A percentile compares a stretch with the other conserved stretches of the same genome.
Evolutionary conservation across 257 asterid species (phyloP).

Genomic region (Solanum raphanifolium): DNA sequence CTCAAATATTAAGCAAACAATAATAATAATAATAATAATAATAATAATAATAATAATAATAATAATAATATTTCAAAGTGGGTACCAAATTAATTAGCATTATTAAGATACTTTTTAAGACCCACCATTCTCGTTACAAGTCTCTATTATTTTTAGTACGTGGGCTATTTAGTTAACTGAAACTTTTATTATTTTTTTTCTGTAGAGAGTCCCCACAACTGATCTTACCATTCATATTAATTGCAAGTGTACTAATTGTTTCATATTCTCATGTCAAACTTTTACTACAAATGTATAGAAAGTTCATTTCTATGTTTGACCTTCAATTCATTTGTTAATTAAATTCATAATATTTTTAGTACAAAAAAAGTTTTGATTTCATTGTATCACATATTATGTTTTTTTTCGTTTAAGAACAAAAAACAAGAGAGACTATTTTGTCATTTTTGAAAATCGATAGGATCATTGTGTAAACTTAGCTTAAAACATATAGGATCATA

Average conservation of each 20-base stretch:
- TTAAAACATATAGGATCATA: not conserved
- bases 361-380: not conserved
- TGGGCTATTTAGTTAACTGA: not conserved
- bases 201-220: not conserved
- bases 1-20: not conserved
- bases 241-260: not conserved
- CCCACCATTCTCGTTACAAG: conserved; percentile 1
- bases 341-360: not conserved
- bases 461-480: not conserved
- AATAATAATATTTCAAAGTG: not conserved
- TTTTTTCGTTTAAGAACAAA: not conserved
- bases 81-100: not conserved
- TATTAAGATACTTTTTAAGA: not conserved
- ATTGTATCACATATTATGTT: not conserved
- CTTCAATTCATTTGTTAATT: not conserved
- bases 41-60: not conserved
- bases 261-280: not conserved
- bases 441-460: not conserved
- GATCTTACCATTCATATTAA: not conserved
- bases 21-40: not conserved
- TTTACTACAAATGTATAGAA: not conserved
- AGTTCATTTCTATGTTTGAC: not conserved
- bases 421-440: not conserved
- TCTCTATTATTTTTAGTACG: not conserved
- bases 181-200: not conserved